Evolutionary conservation across 495 filamentous ascomycete species (phyloP), one percentile per base, ranked within the genome.

Genomic region (Trichoderma reesei): DNA sequence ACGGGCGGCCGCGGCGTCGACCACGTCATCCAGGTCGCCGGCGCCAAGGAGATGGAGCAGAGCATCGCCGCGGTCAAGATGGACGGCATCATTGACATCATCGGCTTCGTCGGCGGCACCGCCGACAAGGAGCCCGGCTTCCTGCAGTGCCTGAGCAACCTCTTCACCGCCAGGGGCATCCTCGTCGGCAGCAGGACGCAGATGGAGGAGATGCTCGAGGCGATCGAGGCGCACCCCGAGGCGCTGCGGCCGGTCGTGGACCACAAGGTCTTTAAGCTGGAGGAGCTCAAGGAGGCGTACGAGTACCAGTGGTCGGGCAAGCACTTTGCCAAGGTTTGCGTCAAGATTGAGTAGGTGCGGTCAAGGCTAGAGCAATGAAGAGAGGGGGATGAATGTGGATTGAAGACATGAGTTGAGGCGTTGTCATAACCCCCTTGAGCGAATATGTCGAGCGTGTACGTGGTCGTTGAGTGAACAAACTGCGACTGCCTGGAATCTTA

Each of bases 1-100:
- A 86, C 86, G 0, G 76, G 74, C 9, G 77, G 76, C 5, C 66
- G 61, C 3, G 86, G 87, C 41, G 83, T 87, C 37, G 78, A 87
- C 65, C 76, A 85, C 67, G 75, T 89, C 38, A 67, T 87, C 20
- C 83, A 86, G 68, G 79, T 85, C 20, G 83, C 80, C 2, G 84
- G 84, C 3, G 67, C 77, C 3, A 76, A 72, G 13, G 83, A 83
- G 3, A 74, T 87, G 59, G 60, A 69, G 64, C 82, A 87, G 72
- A 82, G 79, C 62, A 73, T 85, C 65, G 80, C 79, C 61, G 78
- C 75, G 44, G 72, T 86, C 62, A 80, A 78, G 66, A 73, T 71
- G 18, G 83, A 85, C 62, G 84, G 84, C 14, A 66, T 81, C 20
- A 83, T 87, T 64, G 77, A 71, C 61, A 71, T 86, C 34, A 80